These are phyloP conservation scores for Mycena alexandri DNA, from an alignment of 768 basidiomycete species.

Conservation along the genomic window DNA sequence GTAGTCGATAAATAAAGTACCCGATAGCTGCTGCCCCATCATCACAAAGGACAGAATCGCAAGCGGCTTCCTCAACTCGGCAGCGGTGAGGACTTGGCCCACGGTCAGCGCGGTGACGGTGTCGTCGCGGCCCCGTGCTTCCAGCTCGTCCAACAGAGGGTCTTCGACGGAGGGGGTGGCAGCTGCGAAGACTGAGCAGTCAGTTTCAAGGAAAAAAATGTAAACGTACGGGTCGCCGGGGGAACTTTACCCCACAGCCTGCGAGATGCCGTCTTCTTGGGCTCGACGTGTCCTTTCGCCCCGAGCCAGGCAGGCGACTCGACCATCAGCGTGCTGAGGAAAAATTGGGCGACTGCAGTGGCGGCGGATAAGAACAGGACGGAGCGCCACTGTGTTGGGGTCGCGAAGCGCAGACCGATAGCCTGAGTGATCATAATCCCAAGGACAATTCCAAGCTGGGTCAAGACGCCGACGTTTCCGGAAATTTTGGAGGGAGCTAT, in stretches of 20 bases:
- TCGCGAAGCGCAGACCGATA: conserved; percentile 78
- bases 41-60: conserved; percentile 77
- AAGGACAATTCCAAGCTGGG: conserved; percentile 85
- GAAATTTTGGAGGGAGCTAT: conserved; percentile 83
- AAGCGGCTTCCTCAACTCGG: conserved; percentile 72
- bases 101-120: conserved; percentile 57
- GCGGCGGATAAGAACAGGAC: conserved; percentile 74
- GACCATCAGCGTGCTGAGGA: conserved; percentile 64
- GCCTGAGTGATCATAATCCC: conserved; percentile 90
- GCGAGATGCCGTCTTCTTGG: conserved; percentile 59
- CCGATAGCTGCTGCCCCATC: conserved; percentile 85
- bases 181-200: conserved; percentile 19
- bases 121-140: conserved; percentile 42
- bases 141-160: conserved; percentile 54
- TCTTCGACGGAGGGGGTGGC: conserved; percentile 48
- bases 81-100: conserved; percentile 62
- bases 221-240: conserved; percentile 44
- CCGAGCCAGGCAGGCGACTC: conserved; percentile 83
- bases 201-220: neutral
- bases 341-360: conserved; percentile 68
- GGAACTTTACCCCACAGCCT: conserved; percentile 67
- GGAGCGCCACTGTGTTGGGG: conserved; percentile 77
- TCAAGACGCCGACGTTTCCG: conserved; percentile 83
- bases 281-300: conserved; percentile 61
- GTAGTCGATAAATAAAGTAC: conserved; percentile 48